A percentile compares a stretch with the other conserved stretches of the same genome.
Evolutionary conservation across 176 grass and related monocot genomes (phyloP).

Genomic region (Oryza coarctata): DNA sequence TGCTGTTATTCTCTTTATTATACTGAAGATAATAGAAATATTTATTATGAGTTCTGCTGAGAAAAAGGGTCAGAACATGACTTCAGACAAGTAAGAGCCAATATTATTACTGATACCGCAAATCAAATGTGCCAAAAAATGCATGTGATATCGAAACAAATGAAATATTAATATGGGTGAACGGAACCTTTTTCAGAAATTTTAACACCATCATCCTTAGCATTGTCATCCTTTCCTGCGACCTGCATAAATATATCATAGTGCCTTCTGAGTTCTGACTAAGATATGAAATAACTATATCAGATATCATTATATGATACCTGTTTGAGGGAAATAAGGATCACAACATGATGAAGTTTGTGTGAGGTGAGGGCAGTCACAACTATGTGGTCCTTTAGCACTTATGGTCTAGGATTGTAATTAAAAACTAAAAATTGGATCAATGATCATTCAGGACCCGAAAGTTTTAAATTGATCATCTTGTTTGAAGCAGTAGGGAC

Average conservation of each 20-base stretch:
- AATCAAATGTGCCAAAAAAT: conserved; percentile 2
- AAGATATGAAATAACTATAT: conserved; percentile 18
- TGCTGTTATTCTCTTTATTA: not conserved
- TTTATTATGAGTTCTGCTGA: not conserved
- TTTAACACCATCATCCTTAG: not conserved
- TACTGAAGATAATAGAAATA: not conserved
- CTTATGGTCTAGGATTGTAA: not conserved
- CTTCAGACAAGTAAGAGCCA: not conserved
- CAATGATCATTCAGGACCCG: not conserved
- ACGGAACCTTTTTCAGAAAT: conserved; percentile 46
- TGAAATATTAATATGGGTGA: conserved; percentile 18
- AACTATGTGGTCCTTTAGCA: not conserved
- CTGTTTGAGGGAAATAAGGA: not conserved
- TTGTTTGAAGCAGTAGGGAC: not conserved
- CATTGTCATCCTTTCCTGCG: conserved; percentile 25
- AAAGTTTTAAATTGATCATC: conserved; percentile 14
- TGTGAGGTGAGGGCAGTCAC: not conserved
- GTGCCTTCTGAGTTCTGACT: not conserved
- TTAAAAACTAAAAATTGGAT: conserved; percentile 1
- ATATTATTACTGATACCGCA: not conserved
- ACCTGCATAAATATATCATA: conserved; percentile 38
- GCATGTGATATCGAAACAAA: conserved; percentile 15
- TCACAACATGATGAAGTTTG: not conserved
- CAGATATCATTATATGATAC: not conserved
- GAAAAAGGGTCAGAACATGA: conserved; percentile 16